These are phyloP conservation scores for Xylariaceae sp. DNA, from an alignment of 2,329 filamentous ascomycete genomes.

Conservation along the genomic window DNA sequence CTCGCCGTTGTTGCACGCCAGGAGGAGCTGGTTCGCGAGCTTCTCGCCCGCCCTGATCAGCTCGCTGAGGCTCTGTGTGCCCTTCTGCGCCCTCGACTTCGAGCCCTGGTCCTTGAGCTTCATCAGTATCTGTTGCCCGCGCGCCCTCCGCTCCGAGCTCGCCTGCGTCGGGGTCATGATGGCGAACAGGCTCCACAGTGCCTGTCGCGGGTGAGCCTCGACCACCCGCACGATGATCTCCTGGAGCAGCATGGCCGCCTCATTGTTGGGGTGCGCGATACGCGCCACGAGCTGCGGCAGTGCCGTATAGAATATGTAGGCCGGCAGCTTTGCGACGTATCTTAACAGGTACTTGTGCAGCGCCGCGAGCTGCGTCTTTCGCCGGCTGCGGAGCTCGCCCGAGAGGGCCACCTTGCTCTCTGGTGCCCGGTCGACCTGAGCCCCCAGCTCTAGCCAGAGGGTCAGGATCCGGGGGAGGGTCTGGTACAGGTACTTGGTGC, in stretches of 20 bases:
- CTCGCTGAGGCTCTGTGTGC: constrained; percentile 54
- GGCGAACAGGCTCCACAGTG: constrained; percentile 83
- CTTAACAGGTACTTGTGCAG: constrained; percentile 73
- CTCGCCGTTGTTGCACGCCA: constrained; percentile 68
- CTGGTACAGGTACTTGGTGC: constrained; percentile 93
- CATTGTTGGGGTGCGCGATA: constrained; percentile 75
- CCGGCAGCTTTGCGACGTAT: constrained; percentile 64
- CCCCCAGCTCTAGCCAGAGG: constrained; percentile 87
- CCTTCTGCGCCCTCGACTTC: constrained; percentile 44
- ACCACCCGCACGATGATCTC: constrained; percentile 84
- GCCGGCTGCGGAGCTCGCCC: constrained; percentile 43
- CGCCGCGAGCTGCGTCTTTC: constrained; percentile 58
- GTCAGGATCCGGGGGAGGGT: constrained; percentile 87
- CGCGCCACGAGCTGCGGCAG: constrained; percentile 93
- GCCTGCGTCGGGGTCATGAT: constrained; percentile 73
- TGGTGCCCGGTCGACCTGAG: constrained; percentile 58
- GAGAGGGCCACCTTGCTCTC: constrained; percentile 47
- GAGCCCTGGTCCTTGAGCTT: constrained; percentile 39
- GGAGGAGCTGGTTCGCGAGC: constrained; percentile 72
- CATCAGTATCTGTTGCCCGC: constrained; percentile 45
- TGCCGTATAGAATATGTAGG: constrained; percentile 73
- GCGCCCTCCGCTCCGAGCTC: constrained; percentile 49
- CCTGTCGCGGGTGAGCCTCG: constrained; percentile 77
- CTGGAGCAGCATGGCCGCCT: constrained; percentile 69
- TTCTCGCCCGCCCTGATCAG: constrained; percentile 74